Evolutionary conservation across 495 filamentous ascomycete genomes (phyloP), one percentile per base, ranked within the genome.

Genomic region (Hypomontagnella submonticulosa): DNA sequence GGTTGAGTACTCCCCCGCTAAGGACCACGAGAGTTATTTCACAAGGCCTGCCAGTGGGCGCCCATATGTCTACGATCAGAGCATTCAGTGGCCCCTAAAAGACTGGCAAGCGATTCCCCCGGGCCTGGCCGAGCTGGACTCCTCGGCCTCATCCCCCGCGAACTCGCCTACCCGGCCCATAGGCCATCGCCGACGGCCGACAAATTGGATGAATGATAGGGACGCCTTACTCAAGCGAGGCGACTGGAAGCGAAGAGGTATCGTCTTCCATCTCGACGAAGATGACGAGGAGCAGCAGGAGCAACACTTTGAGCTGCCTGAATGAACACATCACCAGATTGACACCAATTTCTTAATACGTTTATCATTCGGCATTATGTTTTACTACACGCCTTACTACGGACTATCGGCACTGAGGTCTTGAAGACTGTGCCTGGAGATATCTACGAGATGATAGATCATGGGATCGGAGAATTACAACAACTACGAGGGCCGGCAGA

Each of bases 191-290:
- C 51, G 71, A 41, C 71, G 71, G 11, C 70, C 67, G n/a, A 66
- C 66, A 6, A 46, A 68, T 0, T 72, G 69, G 66, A 67, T 71
- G 54, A 58, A 67, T 44, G 75, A 75, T 9, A 63, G 67, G 33
- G 78, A 81, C 13, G 65, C 75, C 19, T 77, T 78, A 42, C 65
- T 81, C 11, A 79, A 77, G 69, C 70, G 81, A 0, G 81, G 80
- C 10, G 79, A 73, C 10, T 83, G 81, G 81, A 83, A 83, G 72
- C 70, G 81, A 16, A 57, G 76, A 15, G 81, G 81, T 27, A 79
- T 83, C 54, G 76, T 83, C 52, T 83, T 83, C 63, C 67, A 71
- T 19, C 60, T 73, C 18, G 70, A 72, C n/a, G 50, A 59, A 1
- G 44, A 63, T 2, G 57, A 71, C 0, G 63, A 70, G 13, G 19